Evolutionary conservation across 495 filamentous ascomycete genomes (phyloP), one percentile per base, ranked within the genome.

Genomic region (Podospora pseudopauciseta): DNA sequence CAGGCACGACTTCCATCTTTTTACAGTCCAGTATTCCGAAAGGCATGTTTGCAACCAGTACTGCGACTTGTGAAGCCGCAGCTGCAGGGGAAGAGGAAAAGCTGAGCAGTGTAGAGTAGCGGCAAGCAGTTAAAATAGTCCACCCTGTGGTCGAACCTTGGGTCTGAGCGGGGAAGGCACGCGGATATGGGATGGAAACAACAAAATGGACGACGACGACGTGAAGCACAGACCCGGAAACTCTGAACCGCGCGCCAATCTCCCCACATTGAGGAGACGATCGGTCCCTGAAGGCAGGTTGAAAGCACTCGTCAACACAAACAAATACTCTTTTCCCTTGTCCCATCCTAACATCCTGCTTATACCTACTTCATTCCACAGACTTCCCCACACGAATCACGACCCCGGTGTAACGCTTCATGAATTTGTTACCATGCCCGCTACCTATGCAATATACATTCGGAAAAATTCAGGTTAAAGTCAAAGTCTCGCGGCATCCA

Each of bases 1-100:
- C 83, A 23, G 84, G 84, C 27, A 85, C 83, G 72, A 77, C 73
- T 62, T 77, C 77, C 72, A 77, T 70, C 66, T 79, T 72, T 60
- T 76, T 79, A 54, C 76, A 76, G 49, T 83, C 80, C 20, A 76
- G 67, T 53, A 83, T 82, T 69, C 81, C 80, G 63, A 81, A 70
- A 26, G 76, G 74, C 81, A 83, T 83, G 7, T 20, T 72, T 13
- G 15, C 9, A 16, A 18, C 3, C 39, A 13, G 0, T 49, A 6
- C 9, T 16, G 13, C 39, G 39, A 49, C 39, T 16, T 16, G 15
- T 13, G 13, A 49, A 49, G 13, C 39, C 39, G 39, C 15, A 49
- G 39, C 2, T 11, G 39, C 2, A 11, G 2, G 39, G 39, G 2
- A 13, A 49, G 39, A 49, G 15, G 13, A 49, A 49, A 5, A 49